Evolutionary conservation across 805 yeast genomes (phyloP), one percentile per base, ranked within the genome.

Genomic region (Starmerella asiatica): DNA sequence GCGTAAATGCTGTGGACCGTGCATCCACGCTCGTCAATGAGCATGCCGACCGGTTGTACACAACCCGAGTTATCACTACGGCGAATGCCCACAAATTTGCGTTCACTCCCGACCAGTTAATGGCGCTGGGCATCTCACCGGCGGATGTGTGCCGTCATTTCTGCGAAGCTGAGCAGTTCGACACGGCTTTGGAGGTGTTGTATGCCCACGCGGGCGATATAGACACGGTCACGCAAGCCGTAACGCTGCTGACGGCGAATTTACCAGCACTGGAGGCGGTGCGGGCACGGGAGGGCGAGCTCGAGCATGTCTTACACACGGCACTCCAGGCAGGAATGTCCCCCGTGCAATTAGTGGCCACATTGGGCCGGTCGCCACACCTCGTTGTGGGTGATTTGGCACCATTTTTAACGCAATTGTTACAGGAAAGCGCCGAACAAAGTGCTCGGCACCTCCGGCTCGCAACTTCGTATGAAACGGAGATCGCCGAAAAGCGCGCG

Each of bases 331-430:
- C 37, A 3, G 55, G 79, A 14, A 65, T 82, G 60, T 66, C 93
- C 0, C 80, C 93, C 0, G 57, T 83, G 16, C 95, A 86, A 48
- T 62, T 91, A 1, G 65, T 88, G n/a, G 76, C 78, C 45, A 69
- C 76, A 2, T 57, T 85, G 32, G 69, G 84, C 30, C 56, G 68
- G 3, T 74, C 75, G 32, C 73, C 73, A 11, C 74, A 70, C 21
- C 73, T 83, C 0, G 73, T 79, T 0, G 68, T 82, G 27, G 94
- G 93, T 0, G 58, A 81, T 18, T 67, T 91, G 21, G 77, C 78
- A 52, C 75, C 76, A 20, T 75, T 76, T 41, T 61, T 91, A 23
- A 63, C 79, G 11, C 73, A 73, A 8, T 70, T 73, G 45, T 68
- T 85, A 32, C 67, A 71, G 32, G 56, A 63, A 1, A 79, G 78